phyloP scores from a whole-genome alignment of 768 basidiomycete genomes.

The Xerocomellus amylosporus region DNA sequence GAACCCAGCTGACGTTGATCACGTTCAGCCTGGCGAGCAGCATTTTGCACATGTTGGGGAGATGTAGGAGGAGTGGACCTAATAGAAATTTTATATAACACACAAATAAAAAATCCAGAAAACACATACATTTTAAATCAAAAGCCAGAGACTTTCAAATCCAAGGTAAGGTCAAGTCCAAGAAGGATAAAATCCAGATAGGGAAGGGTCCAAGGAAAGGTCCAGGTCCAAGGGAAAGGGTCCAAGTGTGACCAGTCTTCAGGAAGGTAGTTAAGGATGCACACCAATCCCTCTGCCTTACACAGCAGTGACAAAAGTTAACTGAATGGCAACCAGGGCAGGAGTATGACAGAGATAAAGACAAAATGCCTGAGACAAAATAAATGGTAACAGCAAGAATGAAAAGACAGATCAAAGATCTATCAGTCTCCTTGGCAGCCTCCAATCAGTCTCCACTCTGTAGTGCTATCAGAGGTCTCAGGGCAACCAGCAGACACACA shows the following conservation, averaged over 20 bases:
- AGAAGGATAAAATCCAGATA: neutral
- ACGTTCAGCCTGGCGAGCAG: neutral
- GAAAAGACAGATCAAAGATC: neutral
- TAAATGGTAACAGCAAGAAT: neutral
- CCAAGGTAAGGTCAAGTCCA: too few relatives aligned
- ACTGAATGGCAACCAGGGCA: neutral
- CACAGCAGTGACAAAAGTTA: neutral
- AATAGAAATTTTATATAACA: neutral
- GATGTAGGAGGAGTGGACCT: neutral
- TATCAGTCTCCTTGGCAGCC: neutral
- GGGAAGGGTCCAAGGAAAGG: neutral
- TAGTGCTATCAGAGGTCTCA: conserved; percentile 3
- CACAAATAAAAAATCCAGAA: too few relatives aligned
- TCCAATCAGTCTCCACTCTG: conserved; percentile 1
- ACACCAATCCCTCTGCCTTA: neutral
- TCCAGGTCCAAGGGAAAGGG: neutral
- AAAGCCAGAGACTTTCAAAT: neutral
- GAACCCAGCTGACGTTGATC: neutral
- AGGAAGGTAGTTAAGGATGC: neutral
- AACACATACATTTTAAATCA: neutral
- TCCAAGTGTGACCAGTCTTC: neutral
- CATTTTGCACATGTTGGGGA: neutral
- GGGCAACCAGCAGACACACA: conserved; percentile 8
- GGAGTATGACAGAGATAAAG: conserved; percentile 3
- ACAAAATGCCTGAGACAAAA: neutral